These are phyloP conservation scores for Cercospora sesami DNA, from an alignment of 2,329 filamentous ascomycete genomes.

Conservation along the genomic window DNA sequence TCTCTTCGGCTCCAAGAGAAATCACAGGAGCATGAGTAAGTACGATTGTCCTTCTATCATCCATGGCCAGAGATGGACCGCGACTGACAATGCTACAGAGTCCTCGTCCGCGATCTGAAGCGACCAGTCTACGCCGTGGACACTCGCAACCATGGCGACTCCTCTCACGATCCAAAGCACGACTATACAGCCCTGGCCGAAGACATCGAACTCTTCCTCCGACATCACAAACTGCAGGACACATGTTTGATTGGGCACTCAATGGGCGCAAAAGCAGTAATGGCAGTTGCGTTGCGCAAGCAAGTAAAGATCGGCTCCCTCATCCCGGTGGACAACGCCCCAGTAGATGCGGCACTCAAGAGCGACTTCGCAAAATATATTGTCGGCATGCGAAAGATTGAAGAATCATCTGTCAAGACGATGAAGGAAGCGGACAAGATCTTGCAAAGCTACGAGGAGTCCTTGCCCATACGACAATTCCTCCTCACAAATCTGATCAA, in stretches of 20 bases:
- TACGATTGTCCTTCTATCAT: constrained; percentile 49
- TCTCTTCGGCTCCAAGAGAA: constrained; percentile 91
- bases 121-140: constrained; percentile 83
- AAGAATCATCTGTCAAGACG: constrained; percentile 64
- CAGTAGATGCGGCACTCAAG: constrained; percentile 73
- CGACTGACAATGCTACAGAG: constrained; percentile 52
- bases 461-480: constrained; percentile 81
- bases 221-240: constrained; percentile 66
- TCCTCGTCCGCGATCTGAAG: constrained; percentile 75
- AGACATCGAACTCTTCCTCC: constrained; percentile 78
- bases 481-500: constrained; percentile 81
- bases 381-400: constrained; percentile 79
- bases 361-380: constrained; percentile 78
- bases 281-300: constrained; percentile 75
- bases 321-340: constrained; percentile 88
- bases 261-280: constrained; percentile 94
- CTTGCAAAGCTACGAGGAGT: constrained; percentile 70
- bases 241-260: constrained; percentile 87
- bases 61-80: too few species aligned
- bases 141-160: constrained; percentile 89
- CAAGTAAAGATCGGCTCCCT: constrained; percentile 69
- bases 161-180: constrained; percentile 72
- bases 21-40: constrained; percentile 94
- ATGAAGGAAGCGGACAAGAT: constrained; percentile 80
- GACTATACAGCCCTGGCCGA: constrained; percentile 80